Base-by-base conservation (phyloP, 1,139 yeast species). In the Yarrowia galli region DNA sequence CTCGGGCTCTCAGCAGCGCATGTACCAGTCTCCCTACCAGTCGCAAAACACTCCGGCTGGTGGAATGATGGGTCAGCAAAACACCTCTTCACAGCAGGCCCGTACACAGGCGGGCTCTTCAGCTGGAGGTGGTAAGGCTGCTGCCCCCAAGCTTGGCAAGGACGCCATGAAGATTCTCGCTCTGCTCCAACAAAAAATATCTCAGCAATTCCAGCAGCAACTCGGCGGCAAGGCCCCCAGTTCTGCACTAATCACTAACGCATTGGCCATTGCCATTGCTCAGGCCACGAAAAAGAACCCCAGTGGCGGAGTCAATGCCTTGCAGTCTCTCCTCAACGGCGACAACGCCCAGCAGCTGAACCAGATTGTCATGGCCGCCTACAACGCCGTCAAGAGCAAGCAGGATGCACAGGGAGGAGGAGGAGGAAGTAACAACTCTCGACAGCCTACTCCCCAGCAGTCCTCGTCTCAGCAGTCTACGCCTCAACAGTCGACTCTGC, bases 261-360 rank as follows among this genome's bases (percentile, higher is more conserved):
- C 97, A 0, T 82, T 92, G 72, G 97, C 97, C 3, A 90, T 93
- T 79, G 93, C 97, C 0, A 92, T 92, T 71, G 93, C 97, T 2
- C 97, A 89, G 71, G 93, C 93, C 23, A 97, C 97, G 0, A 89
- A 87, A 73, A 91, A 91, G 42, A 96, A 97, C 20, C 88, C 90
- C 70, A 88, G 88, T 1, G 91, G 92, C 35, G 91, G 91, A 73
- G 70, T 75, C 22, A 71, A 72, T 70, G 97, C 93, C 13, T 82
- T 89, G 71, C 87, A 90, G 36, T 89, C 91, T 67, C 71, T 70
- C 72, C 83, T 91, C 75, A 92, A 90, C 73, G 97, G 92, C 70
- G 89, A 89, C 74, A 93, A 95, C 69, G 97, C 97, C 1, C 91
- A 89, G 70, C 96, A 91, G 76, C 86, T 92, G 68, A 91, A 95